These are phyloP conservation scores for Ascochyta rabiei DNA, from an alignment of 2,329 filamentous ascomycete species.

Conservation along the genomic window DNA sequence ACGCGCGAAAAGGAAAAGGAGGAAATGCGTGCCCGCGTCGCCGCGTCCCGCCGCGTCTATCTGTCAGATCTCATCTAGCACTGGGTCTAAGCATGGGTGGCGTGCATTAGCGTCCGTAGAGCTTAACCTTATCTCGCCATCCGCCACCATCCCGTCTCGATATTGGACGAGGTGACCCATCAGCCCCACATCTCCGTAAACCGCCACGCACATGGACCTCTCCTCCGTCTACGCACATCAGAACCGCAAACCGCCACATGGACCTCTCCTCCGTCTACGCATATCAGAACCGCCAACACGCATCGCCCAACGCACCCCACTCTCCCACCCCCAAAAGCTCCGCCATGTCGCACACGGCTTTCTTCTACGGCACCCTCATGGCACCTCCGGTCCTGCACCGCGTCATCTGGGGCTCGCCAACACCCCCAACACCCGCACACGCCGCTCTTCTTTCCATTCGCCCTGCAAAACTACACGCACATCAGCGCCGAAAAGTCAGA, in stretches of 20 bases:
- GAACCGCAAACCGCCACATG: background rate
- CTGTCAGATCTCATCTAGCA: background rate
- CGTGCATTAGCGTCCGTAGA: slow-evolving; percentile 34
- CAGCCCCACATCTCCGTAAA: background rate
- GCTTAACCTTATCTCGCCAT: slow-evolving; percentile 21
- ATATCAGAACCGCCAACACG: slow-evolving; percentile 1
- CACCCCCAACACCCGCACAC: slow-evolving; percentile 56
- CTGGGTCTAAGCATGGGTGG: slow-evolving; percentile 12
- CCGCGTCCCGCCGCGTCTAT: too few species aligned
- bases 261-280: slow-evolving; percentile 18
- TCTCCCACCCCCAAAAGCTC: background rate
- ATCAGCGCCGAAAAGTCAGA: slow-evolving; percentile 73
- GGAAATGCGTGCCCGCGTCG: background rate
- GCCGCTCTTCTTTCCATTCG: slow-evolving; percentile 65
- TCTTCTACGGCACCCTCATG: slow-evolving; percentile 79
- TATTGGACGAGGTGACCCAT: too few species aligned
- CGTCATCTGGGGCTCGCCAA: slow-evolving; percentile 72
- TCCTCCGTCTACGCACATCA: slow-evolving; percentile 18
- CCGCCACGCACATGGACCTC: slow-evolving; percentile 25
- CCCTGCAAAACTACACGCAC: slow-evolving; percentile 76
- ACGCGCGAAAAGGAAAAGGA: slow-evolving; percentile 15
- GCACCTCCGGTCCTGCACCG: slow-evolving; percentile 84
- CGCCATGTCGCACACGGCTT: slow-evolving; percentile 57
- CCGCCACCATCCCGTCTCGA: slow-evolving; percentile 9
- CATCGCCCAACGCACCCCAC: background rate